These are phyloP conservation scores for Citrullus colocynthis DNA, from an alignment of 306 rosid species.

Conservation along the genomic window DNA sequence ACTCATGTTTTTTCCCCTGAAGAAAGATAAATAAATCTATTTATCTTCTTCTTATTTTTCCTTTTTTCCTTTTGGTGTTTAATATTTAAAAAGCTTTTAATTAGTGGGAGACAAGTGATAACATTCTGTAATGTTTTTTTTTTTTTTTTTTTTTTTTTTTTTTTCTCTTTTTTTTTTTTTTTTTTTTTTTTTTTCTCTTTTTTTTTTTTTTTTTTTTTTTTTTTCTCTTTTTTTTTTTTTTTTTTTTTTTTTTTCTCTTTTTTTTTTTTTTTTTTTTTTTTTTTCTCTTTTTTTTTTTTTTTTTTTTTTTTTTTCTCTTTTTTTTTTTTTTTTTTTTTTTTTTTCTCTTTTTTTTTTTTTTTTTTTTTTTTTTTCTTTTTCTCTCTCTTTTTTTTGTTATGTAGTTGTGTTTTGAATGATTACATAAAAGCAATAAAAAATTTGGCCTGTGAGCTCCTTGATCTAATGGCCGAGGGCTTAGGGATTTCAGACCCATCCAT, in stretches of 20 bases:
- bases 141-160: neutral
- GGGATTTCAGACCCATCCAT: conserved; percentile 44
- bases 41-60: neutral
- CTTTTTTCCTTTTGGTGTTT: neutral
- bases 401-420: conserved; percentile 50
- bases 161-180: no score
- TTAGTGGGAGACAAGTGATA: no score
- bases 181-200: no score
- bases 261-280: no score
- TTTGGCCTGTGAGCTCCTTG: conserved; percentile 65
- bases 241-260: no score
- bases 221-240: no score
- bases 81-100: no score
- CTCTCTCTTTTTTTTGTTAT: no score
- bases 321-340: neutral
- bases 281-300: no score
- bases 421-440: conserved; percentile 43
- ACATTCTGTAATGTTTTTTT: no score
- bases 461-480: conserved; percentile 65
- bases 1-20: neutral
- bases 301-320: no score
- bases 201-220: no score
- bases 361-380: neutral
- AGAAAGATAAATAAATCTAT: neutral
- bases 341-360: neutral